Base-by-base conservation (phyloP, 495 filamentous ascomycete genomes). In the Trichocladium antarcticum region DNA sequence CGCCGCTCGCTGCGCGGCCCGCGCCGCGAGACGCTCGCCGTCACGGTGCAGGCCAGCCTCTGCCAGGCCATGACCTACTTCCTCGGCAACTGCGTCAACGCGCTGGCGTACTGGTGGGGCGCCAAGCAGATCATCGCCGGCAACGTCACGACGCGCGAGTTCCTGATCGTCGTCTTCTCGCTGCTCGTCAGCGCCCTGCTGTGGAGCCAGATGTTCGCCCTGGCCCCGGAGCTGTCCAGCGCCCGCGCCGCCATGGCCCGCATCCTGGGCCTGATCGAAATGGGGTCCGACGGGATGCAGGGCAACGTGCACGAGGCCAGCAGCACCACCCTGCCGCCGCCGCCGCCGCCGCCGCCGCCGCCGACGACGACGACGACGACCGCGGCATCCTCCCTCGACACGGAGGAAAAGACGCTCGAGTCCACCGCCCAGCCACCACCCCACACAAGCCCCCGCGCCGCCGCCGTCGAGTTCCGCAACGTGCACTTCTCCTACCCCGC, bases 61-160 rank as follows among this genome's bases (percentile, higher is more conserved):
- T 73, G 92, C 6, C 93, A 89, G 54, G 86, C 87, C 8, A 65
- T 77, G 15, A 83, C 84, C 9, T 86, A 94, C 62, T 79, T 77
- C 27, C 64, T 90, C 31, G 76, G 81, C 51, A 87, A 90, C 71
- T 74, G 85, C 42, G 85, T 82, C 55, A 77, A 85, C 46, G 87
- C 85, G 9, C 77, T 95, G 21, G 87, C 82, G 5, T 95, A 62
- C 48, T 65, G 84, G 86, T 35, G 89, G 57, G 89, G 89, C 35
- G 86, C 84, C 16, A 80, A 74, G 15, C 74, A 89, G 28, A 81
- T 94, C 37, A 76, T 74, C 5, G 69, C 71, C 6, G 57, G 65
- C 21, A 79, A 93, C 57, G 84, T 83, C 51, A 59, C 68, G 32
- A 73, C 83, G 50, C 79, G 83, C 50, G 79, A 83, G 45, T 93